Evolutionary conservation across 2,329 filamentous ascomycete species (phyloP).

Genomic region (Sordariomycetes sp.): DNA sequence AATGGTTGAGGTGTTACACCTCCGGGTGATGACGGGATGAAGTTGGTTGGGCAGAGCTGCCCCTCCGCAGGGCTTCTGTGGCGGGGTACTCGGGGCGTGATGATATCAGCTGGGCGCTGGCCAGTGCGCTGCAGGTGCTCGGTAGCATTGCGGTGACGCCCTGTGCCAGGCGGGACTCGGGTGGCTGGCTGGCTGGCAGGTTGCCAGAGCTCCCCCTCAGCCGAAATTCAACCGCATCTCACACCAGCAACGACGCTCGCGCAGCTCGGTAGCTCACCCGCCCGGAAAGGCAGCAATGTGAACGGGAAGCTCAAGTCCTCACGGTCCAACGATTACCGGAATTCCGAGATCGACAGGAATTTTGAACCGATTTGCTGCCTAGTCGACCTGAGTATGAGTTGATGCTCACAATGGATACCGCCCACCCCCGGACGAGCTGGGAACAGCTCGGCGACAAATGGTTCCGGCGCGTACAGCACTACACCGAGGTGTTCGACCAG

Average conservation of each 20-base stretch:
- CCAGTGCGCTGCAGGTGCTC: background rate
- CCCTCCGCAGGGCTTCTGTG: background rate
- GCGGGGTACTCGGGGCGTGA: background rate
- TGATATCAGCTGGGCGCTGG: background rate
- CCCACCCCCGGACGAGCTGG: slow-evolving; percentile 77
- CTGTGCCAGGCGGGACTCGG: no score
- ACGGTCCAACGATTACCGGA: background rate
- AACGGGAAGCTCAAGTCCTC: background rate
- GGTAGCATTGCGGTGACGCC: background rate
- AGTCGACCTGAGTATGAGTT: background rate
- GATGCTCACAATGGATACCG: slow-evolving; percentile 37
- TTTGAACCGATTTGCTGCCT: background rate
- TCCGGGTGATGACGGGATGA: background rate
- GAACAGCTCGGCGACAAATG: slow-evolving; percentile 86
- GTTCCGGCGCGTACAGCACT: slow-evolving; percentile 90
- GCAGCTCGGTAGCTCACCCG: no score
- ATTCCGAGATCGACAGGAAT: background rate
- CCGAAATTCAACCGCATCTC: no score
- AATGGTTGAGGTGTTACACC: background rate
- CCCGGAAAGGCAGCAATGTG: no score
- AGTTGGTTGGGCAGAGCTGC: background rate
- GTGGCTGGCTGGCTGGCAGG: background rate
- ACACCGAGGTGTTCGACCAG: slow-evolving; percentile 85
- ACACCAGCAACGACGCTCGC: no score
- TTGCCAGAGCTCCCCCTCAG: no score